Evolutionary conservation across 768 basidiomycete genomes (phyloP).

Genomic region (Suillus sp.): DNA sequence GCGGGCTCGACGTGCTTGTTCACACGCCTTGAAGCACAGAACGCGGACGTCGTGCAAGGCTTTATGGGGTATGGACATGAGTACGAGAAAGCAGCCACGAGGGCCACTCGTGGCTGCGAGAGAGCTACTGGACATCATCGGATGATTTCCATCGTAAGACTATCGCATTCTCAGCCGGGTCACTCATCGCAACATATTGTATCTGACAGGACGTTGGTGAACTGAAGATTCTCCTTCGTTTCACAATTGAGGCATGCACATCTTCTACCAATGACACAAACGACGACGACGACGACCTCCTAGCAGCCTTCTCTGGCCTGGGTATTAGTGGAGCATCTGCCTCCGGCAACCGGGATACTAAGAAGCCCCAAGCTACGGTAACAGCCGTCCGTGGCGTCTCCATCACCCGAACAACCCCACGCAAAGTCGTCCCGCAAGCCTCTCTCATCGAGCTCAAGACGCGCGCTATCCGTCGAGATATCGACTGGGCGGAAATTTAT

Average conservation of each 20-base stretch:
- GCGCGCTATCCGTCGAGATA: conserved; percentile 27
- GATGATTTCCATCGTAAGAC: conserved; percentile 61
- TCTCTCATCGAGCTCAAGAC: conserved; percentile 41
- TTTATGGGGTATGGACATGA: conserved; percentile 55
- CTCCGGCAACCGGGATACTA: neutral
- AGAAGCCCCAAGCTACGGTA: conserved; percentile 1
- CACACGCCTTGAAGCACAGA: conserved; percentile 53
- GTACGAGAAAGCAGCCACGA: conserved; percentile 61
- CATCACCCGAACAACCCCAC: conserved; percentile 29
- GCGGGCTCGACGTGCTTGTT: conserved; percentile 62
- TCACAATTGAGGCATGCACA: conserved; percentile 51
- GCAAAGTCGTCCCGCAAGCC: conserved; percentile 37
- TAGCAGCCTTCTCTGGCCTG: conserved; percentile 28
- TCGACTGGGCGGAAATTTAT: conserved; percentile 62
- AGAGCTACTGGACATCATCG: conserved; percentile 60
- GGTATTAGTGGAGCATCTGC: conserved; percentile 17
- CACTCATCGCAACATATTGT: neutral
- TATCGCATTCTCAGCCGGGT: neutral
- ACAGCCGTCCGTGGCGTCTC: conserved; percentile 16
- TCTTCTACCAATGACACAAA: conserved; percentile 15
- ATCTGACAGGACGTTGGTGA: conserved; percentile 53
- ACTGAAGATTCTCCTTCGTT: conserved; percentile 59
- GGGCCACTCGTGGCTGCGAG: conserved; percentile 49
- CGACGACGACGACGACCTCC: conserved; percentile 23
- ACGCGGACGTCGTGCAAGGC: conserved; percentile 17